phyloP scores from a whole-genome alignment of 768 basidiomycete genomes.

The Tulasnella sp. region DNA sequence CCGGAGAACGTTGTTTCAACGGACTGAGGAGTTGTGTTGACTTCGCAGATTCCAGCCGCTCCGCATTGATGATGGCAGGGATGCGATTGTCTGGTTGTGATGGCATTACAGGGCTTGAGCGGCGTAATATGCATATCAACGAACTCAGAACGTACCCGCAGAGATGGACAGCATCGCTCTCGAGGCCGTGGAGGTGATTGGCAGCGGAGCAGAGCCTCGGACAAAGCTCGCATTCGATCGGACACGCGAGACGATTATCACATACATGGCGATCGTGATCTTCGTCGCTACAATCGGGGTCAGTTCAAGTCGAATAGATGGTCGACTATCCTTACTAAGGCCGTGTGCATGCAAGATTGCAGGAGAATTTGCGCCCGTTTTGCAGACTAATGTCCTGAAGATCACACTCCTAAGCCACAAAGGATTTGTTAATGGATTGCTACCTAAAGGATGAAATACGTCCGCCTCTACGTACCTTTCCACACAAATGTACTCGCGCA shows the following conservation, averaged over 20 bases:
- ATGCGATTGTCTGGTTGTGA: conserved; percentile 38
- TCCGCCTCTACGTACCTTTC: background rate
- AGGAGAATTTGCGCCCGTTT: conserved; percentile 27
- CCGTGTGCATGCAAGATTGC: conserved; percentile 30
- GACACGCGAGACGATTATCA: conserved; percentile 38
- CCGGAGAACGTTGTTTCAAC: conserved; percentile 53
- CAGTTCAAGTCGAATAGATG: background rate
- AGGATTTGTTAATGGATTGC: too few species aligned
- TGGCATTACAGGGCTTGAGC: background rate
- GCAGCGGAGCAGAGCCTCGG: conserved; percentile 38
- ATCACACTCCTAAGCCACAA: too few species aligned
- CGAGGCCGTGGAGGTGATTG: conserved; percentile 44
- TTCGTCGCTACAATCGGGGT: conserved; percentile 28
- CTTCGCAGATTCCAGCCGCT: conserved; percentile 42
- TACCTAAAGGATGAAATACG: too few species aligned
- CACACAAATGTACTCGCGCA: background rate
- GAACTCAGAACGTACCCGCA: conserved; percentile 36
- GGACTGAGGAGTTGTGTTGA: conserved; percentile 45
- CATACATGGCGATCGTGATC: conserved; percentile 40
- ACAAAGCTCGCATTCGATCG: conserved; percentile 43
- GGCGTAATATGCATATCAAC: background rate
- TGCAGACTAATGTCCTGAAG: conserved; percentile 24
- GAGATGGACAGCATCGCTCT: conserved; percentile 33
- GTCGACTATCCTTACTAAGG: conserved; percentile 9
- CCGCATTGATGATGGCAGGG: conserved; percentile 34